Evolutionary conservation across 2,329 filamentous ascomycete species (phyloP), one percentile per base, ranked within the genome.

Genomic region (Claviceps sp.): DNA sequence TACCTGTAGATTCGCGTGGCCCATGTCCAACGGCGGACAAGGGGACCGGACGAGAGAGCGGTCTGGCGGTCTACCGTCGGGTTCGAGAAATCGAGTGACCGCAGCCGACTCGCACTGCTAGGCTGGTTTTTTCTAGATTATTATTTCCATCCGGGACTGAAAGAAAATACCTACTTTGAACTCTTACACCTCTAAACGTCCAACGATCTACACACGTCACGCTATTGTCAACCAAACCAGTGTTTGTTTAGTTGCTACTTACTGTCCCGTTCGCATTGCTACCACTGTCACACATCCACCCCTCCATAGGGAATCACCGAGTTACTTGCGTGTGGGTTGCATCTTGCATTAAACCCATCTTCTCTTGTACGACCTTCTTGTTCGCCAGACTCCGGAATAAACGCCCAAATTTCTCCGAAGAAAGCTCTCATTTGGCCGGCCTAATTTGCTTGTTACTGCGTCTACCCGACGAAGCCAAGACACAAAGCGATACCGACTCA

Each of bases 391-490:
- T n/a, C 26, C 22, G 6, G 44, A 36, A 23, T 38, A 22, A 29
- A 55, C 46, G 57, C 57, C 56, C 56, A 55, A 59, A 51, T 51
- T 40, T 38, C 50, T 42, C 48, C 53, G 43, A 54, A 29, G 36
- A 43, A 16, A 34, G 29, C 9, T 45, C 48, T 42, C 40, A 37
- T 47, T 54, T 49, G 52, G 43, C 49, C 46, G 49, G 40, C 57
- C 60, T 55, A 29, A 44, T 9, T 26, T 42, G 16, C 20, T 22
- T 45, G 16, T 40, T 39, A 46, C 61, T 65, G 64, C 62, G 61
- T 59, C 61, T 62, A 61, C 60, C 60, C 62, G 58, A 63, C 45
- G 58, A 58, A 59, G 58, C 63, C 64, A 63, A 67, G 59, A 22
- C 57, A 54, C 55, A 55, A 55, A 34, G 29, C 57, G 39, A 45